These are phyloP conservation scores for Fusarium sp. DNA, from an alignment of 2,329 filamentous ascomycete genomes.

Conservation along the genomic window DNA sequence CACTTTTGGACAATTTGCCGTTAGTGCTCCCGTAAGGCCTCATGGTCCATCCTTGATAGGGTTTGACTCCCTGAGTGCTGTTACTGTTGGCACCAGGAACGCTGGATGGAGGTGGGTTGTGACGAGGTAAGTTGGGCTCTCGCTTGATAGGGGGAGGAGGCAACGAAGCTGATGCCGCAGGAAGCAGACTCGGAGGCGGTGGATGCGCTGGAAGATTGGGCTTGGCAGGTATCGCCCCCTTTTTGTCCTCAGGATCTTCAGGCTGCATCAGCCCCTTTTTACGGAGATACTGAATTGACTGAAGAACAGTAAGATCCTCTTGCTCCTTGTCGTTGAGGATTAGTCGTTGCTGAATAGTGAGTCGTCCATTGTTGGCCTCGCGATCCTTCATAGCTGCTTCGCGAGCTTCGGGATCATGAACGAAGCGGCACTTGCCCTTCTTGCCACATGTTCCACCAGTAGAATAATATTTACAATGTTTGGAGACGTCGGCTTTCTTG, in stretches of 20 bases:
- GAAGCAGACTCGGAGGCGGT: conserved; percentile 51
- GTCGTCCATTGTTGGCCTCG: conserved; percentile 72
- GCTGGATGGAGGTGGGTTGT: conserved; percentile 51
- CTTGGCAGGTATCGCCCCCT: conserved; percentile 37
- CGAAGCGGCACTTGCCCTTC: conserved; percentile 81
- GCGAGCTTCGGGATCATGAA: conserved; percentile 73
- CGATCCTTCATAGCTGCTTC: conserved; percentile 73
- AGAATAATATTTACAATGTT: conserved; percentile 78
- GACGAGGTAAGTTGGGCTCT: conserved; percentile 49
- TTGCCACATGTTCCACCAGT: conserved; percentile 77
- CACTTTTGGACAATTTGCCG: conserved; percentile 50
- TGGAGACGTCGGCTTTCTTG: conserved; percentile 70
- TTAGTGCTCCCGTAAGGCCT: conserved; percentile 53
- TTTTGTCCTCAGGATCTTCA: conserved; percentile 31
- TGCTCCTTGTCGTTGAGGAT: conserved; percentile 76
- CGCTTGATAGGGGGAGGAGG: conserved; percentile 53
- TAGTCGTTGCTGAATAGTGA: conserved; percentile 74
- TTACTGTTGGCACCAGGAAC: conserved; percentile 50
- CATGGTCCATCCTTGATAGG: conserved; percentile 55
- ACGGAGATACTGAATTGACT: conserved; percentile 74
- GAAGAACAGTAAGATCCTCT: conserved; percentile 73
- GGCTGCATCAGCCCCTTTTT: conserved; percentile 66
- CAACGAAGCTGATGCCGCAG: conserved; percentile 55
- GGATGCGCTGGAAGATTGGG: conserved; percentile 30
- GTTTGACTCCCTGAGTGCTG: conserved; percentile 50